phyloP scores from a whole-genome alignment of 1,139 yeast species.

The Geotrichum phurueaensis region DNA sequence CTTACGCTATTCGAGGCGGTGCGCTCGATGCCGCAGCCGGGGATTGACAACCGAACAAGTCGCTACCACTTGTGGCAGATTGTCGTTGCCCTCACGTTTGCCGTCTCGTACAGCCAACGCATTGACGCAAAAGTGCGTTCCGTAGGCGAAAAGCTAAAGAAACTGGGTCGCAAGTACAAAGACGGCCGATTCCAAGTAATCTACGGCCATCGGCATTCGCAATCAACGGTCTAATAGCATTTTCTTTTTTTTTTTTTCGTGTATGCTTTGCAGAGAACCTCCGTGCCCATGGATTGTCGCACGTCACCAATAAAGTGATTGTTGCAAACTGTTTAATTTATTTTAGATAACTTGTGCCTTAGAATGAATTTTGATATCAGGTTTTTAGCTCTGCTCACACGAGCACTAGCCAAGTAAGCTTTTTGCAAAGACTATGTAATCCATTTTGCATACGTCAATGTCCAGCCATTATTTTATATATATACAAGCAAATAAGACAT shows the following conservation, averaged over 20 bases:
- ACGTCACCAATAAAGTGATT: no score
- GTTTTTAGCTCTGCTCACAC: no score
- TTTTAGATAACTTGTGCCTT: no score
- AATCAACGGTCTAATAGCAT: neutral
- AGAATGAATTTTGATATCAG: no score
- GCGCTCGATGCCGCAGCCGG: neutral
- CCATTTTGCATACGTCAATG: no score
- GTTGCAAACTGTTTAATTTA: no score
- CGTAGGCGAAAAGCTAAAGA: constrained; percentile 9
- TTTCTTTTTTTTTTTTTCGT: neutral
- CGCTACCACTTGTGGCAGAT: constrained; percentile 11
- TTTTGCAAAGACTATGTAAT: no score
- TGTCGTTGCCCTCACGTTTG: constrained; percentile 15
- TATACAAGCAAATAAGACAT: no score
- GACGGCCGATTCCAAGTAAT: constrained; percentile 10
- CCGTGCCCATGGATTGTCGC: no score
- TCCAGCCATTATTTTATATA: no score
- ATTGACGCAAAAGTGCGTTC: constrained; percentile 14
- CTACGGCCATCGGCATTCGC: constrained; percentile 8
- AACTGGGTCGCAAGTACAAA: constrained; percentile 15
- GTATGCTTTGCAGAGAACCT: neutral
- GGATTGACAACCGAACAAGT: neutral
- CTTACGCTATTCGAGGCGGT: constrained; percentile 15
- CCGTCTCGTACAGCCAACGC: constrained; percentile 16
- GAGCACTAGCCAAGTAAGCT: no score